A percentile compares a stretch with the other conserved stretches of the same genome.
phyloP scores from a whole-genome alignment of 2,329 filamentous ascomycete genomes.

The Anthostomella pinea region DNA sequence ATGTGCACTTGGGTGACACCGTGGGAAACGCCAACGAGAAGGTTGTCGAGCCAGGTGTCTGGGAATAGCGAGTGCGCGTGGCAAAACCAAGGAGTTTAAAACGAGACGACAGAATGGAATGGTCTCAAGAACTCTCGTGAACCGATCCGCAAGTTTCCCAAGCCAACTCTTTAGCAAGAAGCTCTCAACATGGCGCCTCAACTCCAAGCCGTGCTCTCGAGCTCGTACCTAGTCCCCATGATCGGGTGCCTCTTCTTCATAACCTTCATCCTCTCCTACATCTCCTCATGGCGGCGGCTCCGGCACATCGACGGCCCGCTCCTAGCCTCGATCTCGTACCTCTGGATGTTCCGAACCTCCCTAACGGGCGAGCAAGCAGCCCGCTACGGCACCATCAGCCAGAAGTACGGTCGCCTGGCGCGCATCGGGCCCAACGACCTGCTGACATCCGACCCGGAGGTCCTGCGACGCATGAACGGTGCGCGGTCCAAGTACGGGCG shows the following conservation, averaged over 20 bases:
- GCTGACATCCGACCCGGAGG: conserved; percentile 36
- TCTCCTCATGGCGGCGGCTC: conserved; percentile 31
- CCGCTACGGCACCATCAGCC: conserved; percentile 10
- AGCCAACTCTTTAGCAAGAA: too few species aligned
- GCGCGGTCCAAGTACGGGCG: conserved; percentile 17
- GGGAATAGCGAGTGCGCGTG: too few species aligned
- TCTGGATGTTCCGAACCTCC: conserved; percentile 37
- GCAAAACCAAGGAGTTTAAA: too few species aligned
- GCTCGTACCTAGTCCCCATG: not conserved
- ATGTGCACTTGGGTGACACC: too few species aligned
- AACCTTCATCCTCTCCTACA: not conserved
- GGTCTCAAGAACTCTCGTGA: too few species aligned
- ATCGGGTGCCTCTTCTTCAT: not conserved
- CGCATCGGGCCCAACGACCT: conserved; percentile 41
- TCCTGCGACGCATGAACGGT: conserved; percentile 36
- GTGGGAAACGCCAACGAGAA: too few species aligned
- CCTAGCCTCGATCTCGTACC: conserved; percentile 35
- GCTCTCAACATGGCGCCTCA: not conserved
- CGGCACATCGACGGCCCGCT: conserved; percentile 39
- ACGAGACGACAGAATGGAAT: too few species aligned
- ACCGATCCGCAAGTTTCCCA: too few species aligned
- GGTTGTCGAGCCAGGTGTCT: too few species aligned
- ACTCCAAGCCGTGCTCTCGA: not conserved
- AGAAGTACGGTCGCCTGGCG: conserved; percentile 31
- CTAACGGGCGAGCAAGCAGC: conserved; percentile 23